phyloP scores from a whole-genome alignment of 2,329 filamentous ascomycete genomes.

The Elsinoe arachidis region DNA sequence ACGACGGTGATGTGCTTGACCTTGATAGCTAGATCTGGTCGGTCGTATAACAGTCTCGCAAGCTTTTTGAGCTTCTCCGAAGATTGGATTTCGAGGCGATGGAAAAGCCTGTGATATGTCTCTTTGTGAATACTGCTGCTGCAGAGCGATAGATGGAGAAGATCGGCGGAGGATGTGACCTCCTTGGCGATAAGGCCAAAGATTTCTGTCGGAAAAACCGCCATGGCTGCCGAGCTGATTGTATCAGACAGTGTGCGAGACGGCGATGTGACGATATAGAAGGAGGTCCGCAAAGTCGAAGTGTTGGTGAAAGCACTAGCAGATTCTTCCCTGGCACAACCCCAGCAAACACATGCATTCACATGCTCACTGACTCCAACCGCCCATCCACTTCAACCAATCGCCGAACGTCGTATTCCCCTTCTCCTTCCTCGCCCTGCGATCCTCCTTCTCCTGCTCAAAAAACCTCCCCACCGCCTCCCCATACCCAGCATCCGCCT shows the following conservation, averaged over 20 bases:
- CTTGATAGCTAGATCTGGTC: not conserved
- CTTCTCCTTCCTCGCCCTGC: conserved; percentile 49
- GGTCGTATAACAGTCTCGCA: not conserved
- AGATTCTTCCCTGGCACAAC: not conserved
- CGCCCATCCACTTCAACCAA: conserved; percentile 28
- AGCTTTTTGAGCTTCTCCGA: not conserved
- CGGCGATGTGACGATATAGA: not conserved
- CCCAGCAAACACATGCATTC: not conserved
- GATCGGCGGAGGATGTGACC: not conserved
- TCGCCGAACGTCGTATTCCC: conserved; percentile 40
- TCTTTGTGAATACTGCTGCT: not conserved
- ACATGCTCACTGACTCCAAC: conserved; percentile 21
- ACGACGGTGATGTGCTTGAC: not conserved
- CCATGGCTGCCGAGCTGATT: not conserved
- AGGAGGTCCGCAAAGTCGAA: not conserved
- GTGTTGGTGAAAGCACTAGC: not conserved
- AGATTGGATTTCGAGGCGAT: not conserved
- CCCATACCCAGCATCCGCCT: conserved; percentile 53
- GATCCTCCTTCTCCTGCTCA: conserved; percentile 47
- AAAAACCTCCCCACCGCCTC: conserved; percentile 47
- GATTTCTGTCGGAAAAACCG: not conserved
- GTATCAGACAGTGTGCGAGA: no score
- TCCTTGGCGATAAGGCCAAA: not conserved
- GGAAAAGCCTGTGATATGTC: not conserved
- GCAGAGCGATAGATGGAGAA: not conserved